Conservation (phyloP, 108 stramenopile species). For the Seminavis robusta region DNA sequence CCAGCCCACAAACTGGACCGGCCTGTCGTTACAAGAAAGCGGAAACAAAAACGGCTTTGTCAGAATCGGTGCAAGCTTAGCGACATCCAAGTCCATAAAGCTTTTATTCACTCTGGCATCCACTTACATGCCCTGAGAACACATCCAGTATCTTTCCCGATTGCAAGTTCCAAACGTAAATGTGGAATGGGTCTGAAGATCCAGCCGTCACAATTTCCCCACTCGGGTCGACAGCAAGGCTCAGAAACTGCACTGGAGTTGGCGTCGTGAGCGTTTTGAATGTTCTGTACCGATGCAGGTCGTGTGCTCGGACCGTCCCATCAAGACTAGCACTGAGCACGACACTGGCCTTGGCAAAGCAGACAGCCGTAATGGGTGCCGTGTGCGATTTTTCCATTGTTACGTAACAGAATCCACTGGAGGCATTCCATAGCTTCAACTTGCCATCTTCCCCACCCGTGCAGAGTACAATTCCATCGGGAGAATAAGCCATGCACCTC, state of each 20-base stretch:
- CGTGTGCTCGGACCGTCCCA: conserved; percentile 96
- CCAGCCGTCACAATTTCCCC: conserved; percentile 96
- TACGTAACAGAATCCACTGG: conserved; percentile 96
- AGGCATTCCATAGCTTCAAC: conserved; percentile 96
- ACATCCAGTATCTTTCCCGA: conserved; percentile 93
- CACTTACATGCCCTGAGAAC: conserved; percentile 94
- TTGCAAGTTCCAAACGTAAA: conserved; percentile 95
- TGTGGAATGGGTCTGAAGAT: conserved; percentile 85
- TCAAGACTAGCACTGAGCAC: conserved; percentile 92
- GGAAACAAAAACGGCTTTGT: too few species aligned
- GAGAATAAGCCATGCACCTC: conserved; percentile 90
- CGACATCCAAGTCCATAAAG: too few species aligned
- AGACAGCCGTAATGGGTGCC: conserved; percentile 91
- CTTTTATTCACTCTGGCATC: too few species aligned
- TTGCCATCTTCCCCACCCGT: conserved; percentile 98
- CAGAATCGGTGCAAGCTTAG: too few species aligned
- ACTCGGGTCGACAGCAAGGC: conserved; percentile 91
- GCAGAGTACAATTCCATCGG: conserved; percentile 90
- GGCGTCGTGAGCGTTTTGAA: conserved; percentile 93
- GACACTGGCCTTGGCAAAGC: conserved; percentile 87
- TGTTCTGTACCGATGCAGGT: conserved; percentile 94
- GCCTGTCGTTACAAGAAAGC: too few species aligned
- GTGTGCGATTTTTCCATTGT: conserved; percentile 93
- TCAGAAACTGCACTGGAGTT: conserved; percentile 89
- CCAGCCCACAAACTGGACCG: conserved; percentile 84